Evolutionary conservation across 306 rosid species (phyloP), one percentile per base, ranked within the genome.

Genomic region (Prunus persica): DNA sequence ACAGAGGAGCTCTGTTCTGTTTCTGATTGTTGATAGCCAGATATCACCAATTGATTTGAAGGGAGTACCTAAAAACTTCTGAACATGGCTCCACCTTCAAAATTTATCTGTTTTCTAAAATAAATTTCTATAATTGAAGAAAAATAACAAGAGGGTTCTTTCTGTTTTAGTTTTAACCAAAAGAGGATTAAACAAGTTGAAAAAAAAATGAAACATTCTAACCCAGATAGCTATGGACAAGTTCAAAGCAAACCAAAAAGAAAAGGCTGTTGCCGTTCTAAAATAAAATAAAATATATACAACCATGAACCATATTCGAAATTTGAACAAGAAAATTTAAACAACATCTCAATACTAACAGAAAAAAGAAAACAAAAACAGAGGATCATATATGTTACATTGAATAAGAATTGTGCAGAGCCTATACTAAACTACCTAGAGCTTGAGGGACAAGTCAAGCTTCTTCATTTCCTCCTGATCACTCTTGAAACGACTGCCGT

Each of bases 381-480:
- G 65, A 52, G 14, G 56, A 45, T 32, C 20, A 13, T 2, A 46
- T 65, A 79, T 43, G 65, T 19, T 65, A 73, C 63, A 61, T 32
- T 7, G 55, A 43, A 46, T 18, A 58, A 73, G 46, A 46, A 73
- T 73, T 72, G 18, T 57, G 63, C 76, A 18, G 67, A 13, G 19
- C 58, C 32, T 45, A 19, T 4, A 1, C n/a, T 27, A 25, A 72
- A 49, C 38, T 43, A 45, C 46, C 62, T 79, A 91, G 56, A 91
- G 94, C 82, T 86, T 87, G 66, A 91, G 87, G 20, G 94, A 89
- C 79, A 89, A 82, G 75, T 91, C 94, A 63, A 91, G 89, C 51
- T 84, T 75, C 82, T 85, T 89, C 72, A 19, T 82, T 56, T 86
- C 88, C 63, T 91, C 90, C 18, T 83, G 84, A 65, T 81, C 65